Evolutionary conservation across 768 basidiomycete genomes (phyloP).

Genomic region (Boletus reticuloceps): DNA sequence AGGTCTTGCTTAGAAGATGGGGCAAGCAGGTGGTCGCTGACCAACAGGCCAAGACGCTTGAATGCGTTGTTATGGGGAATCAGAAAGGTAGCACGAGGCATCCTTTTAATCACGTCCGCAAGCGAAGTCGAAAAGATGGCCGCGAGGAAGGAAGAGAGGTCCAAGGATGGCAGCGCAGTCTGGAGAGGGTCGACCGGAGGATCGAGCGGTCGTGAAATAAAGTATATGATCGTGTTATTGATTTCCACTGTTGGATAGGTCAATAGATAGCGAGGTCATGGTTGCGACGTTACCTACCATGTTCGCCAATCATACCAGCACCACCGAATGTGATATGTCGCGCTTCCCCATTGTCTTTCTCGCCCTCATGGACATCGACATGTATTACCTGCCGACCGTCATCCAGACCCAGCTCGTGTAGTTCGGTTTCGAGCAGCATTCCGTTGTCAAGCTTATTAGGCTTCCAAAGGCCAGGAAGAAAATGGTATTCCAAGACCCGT

Average conservation of each 20-base stretch:
- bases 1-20: constrained; percentile 78
- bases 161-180: constrained; percentile 77
- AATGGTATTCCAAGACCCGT: constrained; percentile 82
- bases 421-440: constrained; percentile 75
- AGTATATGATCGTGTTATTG: constrained; percentile 83
- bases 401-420: constrained; percentile 68
- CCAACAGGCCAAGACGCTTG: constrained; percentile 75
- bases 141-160: constrained; percentile 88
- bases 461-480: constrained; percentile 79
- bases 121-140: constrained; percentile 85
- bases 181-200: constrained; percentile 82
- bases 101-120: constrained; percentile 61
- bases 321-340: constrained; percentile 79
- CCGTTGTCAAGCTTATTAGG: constrained; percentile 68
- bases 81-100: constrained; percentile 75
- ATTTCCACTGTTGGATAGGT: constrained; percentile 52
- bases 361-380: constrained; percentile 56
- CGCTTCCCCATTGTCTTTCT: constrained; percentile 44
- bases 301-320: constrained; percentile 73
- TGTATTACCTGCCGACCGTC: constrained; percentile 68
- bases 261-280: not conserved
- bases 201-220: constrained; percentile 77
- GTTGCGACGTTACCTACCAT: constrained; percentile 47
- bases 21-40: constrained; percentile 82
- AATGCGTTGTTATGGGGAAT: constrained; percentile 92